phyloP scores from a whole-genome alignment of 345 rosid genomes.

The Lumnitzera racemosa region DNA sequence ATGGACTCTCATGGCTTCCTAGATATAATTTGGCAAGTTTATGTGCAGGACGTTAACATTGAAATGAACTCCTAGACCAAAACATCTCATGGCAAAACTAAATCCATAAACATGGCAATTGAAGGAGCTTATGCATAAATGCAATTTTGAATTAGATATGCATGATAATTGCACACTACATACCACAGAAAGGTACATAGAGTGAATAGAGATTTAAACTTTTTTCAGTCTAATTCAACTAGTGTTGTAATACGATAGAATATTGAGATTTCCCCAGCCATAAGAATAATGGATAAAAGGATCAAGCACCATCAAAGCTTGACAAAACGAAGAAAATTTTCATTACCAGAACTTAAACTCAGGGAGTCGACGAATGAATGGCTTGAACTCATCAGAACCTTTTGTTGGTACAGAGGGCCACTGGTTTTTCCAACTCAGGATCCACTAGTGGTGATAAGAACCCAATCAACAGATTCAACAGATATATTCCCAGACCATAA shows the following conservation, averaged over 20 bases:
- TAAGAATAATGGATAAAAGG: not conserved
- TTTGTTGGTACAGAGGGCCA: conserved; percentile 86
- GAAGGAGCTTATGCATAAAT: too few relatives aligned
- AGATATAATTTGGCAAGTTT: too few relatives aligned
- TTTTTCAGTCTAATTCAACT: too few relatives aligned
- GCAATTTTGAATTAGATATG: too few relatives aligned
- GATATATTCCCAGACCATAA: conserved; percentile 88
- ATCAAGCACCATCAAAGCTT: not conserved
- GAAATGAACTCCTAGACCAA: too few relatives aligned
- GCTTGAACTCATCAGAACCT: conserved; percentile 96
- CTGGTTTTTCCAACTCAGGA: conserved; percentile 69
- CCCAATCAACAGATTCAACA: conserved; percentile 83
- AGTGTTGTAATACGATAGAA: not conserved
- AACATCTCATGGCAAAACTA: too few relatives aligned
- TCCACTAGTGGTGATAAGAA: conserved; percentile 91
- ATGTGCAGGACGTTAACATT: too few relatives aligned
- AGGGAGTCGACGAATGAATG: conserved; percentile 88
- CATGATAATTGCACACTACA: too few relatives aligned
- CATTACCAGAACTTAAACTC: conserved; percentile 96
- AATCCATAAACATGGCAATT: too few relatives aligned
- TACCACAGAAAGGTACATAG: too few relatives aligned
- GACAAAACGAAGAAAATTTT: not conserved
- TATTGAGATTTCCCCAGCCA: not conserved
- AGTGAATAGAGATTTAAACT: too few relatives aligned
- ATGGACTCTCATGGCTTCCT: too few relatives aligned